These are phyloP conservation scores for Amanita exitialis DNA, from an alignment of 768 basidiomycete genomes.

Conservation along the genomic window DNA sequence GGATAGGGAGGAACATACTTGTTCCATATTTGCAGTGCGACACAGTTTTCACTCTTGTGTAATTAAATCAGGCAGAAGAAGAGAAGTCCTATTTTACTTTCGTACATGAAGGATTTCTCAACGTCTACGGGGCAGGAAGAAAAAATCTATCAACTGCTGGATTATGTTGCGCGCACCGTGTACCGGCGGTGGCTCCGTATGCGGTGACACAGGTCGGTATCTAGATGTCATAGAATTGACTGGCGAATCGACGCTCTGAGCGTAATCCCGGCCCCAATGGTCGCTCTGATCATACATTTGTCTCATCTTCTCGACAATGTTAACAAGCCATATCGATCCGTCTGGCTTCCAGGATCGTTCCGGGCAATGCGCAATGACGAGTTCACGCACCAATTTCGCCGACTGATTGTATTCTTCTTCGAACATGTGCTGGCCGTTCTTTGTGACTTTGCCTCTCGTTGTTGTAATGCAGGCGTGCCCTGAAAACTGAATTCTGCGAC, in stretches of 20 bases:
- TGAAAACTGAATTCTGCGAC: conserved; percentile 20
- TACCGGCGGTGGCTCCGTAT: no score
- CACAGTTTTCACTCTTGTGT: no score
- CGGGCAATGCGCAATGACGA: conserved; percentile 5
- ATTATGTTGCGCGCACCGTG: no score
- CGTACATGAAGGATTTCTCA: no score
- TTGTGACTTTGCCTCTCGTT: conserved; percentile 11
- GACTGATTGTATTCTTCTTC: conserved; percentile 15
- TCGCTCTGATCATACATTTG: not conserved
- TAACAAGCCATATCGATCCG: not conserved
- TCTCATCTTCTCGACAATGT: not conserved
- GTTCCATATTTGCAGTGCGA: no score
- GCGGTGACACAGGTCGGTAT: no score
- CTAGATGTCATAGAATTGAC: no score
- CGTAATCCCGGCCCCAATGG: not conserved
- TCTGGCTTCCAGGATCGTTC: conserved; percentile 1
- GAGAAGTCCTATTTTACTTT: no score
- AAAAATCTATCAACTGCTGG: no score
- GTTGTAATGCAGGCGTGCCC: conserved; percentile 23
- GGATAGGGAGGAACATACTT: no score
- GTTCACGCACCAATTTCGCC: conserved; percentile 3
- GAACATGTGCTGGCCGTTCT: conserved; percentile 11
- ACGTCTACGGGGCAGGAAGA: no score
- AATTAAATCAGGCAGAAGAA: no score
- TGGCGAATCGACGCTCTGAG: not conserved